Evolutionary conservation across 768 basidiomycete species (phyloP), one percentile per base, ranked within the genome.

Genomic region (Calocybe indica): DNA sequence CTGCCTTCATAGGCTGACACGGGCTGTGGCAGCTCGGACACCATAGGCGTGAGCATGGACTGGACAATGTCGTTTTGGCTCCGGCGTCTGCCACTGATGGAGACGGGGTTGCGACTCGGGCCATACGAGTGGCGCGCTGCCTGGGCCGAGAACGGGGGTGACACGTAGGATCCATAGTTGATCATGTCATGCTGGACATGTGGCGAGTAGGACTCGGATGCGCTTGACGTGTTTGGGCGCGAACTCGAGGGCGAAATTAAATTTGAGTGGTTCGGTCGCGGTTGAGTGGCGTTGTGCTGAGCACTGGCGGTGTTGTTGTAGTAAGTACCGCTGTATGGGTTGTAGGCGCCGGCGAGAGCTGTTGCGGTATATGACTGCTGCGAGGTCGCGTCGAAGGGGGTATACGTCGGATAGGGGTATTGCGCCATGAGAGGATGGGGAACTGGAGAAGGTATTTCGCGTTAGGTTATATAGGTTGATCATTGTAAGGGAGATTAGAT

Each of bases 31-130:
- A 46, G 32, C 12, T 55, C 52, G 34, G 51, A 28, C 37, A 50
- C 35, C 15, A 44, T 15, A 31, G 52, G 42, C 5, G 52, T 40
- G 22, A 52, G 45, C 46, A 54, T 52, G 12, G 51, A 49, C 15
- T 54, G 49, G 11, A 40, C 44, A 15, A 46, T 46, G 45, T 51
- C 47, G 5, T 56, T 30, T 36, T 51, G 48, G 41, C 43, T 53
- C 36, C 50, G 50, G n/a, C 46, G 33, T 37, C 48, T 41, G 28
- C 42, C 42, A 15, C 13, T 43, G 5, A 22, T 22, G 22, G 22
- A 22, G 22, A 22, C 22, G 22, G 22, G 22, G 22, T 22, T 22
- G 22, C 22, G 22, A 22, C 4, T 22, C 4, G 22, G 22, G 22
- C 22, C 22, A 22, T 22, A 22, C 22, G 22, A 22, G 22, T 22